Conservation (phyloP, 1,139 yeast species). For the Geotrichum reessii region DNA sequence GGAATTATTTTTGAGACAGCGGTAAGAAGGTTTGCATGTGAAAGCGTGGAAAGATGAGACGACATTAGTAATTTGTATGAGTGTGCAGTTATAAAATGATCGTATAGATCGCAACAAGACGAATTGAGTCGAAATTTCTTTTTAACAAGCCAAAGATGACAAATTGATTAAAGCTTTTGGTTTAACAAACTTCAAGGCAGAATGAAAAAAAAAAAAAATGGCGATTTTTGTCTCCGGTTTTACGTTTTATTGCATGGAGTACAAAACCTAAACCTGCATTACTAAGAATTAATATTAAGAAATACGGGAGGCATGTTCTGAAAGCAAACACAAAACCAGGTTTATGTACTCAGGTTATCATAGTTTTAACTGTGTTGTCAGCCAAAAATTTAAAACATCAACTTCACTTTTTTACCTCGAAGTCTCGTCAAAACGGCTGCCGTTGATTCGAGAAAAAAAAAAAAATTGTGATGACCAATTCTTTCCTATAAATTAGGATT, state of each 20-base stretch:
- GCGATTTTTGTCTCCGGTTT: neutral
- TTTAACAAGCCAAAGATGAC: neutral
- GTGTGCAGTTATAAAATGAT: neutral
- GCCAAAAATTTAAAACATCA: too few relatives aligned
- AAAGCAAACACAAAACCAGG: too few relatives aligned
- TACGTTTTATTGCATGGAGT: neutral
- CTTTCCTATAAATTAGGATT: neutral
- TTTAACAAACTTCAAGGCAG: too few relatives aligned
- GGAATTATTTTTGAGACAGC: slow-evolving; percentile 57
- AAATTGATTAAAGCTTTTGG: too few relatives aligned
- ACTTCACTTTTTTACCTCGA: neutral
- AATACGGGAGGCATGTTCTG: neutral
- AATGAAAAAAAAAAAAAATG: neutral
- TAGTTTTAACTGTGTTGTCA: too few relatives aligned
- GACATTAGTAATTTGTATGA: neutral
- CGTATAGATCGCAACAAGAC: neutral
- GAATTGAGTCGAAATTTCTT: neutral
- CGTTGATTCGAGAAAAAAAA: neutral
- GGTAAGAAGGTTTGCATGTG: slow-evolving; percentile 21
- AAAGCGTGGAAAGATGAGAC: slow-evolving; percentile 4
- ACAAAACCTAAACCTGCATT: neutral
- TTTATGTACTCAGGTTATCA: too few relatives aligned
- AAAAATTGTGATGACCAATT: neutral
- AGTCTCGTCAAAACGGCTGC: neutral
- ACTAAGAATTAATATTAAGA: neutral